Percentiles rank a stretch among this genome's conserved stretches.
Conservation (phyloP, 768 basidiomycete genomes). For the Leccinum aurantiacum region DNA sequence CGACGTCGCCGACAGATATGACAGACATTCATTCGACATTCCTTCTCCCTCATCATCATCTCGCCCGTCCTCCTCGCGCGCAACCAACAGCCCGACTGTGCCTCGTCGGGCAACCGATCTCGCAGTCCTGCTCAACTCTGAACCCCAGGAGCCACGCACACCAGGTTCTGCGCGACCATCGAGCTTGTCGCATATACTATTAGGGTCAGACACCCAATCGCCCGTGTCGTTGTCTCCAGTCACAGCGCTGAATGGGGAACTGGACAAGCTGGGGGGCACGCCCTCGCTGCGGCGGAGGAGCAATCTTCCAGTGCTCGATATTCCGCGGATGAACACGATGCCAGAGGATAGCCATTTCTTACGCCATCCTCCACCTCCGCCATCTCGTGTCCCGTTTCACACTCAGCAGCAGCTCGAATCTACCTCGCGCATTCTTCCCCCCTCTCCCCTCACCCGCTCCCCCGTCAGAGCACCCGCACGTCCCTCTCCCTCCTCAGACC, state of each 20-base stretch:
- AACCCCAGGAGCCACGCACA: conserved; percentile 41
- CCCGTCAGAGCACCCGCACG: conserved; percentile 30
- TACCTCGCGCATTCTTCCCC: conserved; percentile 28
- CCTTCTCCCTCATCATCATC: conserved; percentile 38
- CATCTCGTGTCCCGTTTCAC: conserved; percentile 25
- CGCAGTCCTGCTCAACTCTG: conserved; percentile 72
- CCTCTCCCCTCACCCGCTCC: conserved; percentile 31
- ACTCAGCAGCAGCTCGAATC: conserved; percentile 24
- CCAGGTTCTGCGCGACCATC: conserved; percentile 41
- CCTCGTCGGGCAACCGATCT: conserved; percentile 71
- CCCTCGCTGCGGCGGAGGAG: conserved; percentile 32
- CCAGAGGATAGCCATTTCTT: conserved; percentile 27
- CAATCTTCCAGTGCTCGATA: conserved; percentile 34
- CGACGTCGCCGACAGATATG: conserved; percentile 28
- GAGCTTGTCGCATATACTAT: conserved; percentile 42
- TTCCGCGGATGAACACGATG: conserved; percentile 30
- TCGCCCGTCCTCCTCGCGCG: conserved; percentile 35
- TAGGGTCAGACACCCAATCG: conserved; percentile 29
- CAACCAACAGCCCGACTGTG: conserved; percentile 46
- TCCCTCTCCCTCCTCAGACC: conserved; percentile 38
- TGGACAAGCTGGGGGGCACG: conserved; percentile 24
- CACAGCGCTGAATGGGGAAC: conserved; percentile 21
- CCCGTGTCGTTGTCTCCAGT: conserved; percentile 15
- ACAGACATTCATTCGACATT: conserved; percentile 29
- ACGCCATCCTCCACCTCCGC: conserved; percentile 21